Evolutionary conservation across 2,329 filamentous ascomycete genomes (phyloP).

Genomic region (Talaromyces sp.): DNA sequence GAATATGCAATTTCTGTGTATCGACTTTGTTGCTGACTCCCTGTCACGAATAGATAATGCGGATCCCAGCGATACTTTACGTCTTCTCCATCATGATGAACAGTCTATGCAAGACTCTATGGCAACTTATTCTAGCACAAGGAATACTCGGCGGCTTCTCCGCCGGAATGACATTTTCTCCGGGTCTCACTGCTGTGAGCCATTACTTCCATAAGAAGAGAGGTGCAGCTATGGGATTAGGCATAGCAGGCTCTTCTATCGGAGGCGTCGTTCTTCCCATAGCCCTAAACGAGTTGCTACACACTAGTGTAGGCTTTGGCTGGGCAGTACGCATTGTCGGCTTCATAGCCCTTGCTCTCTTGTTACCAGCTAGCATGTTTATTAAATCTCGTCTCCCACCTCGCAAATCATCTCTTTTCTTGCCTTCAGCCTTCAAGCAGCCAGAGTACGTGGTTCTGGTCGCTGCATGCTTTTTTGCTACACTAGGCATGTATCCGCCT

Average conservation of each 20-base stretch:
- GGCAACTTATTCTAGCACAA: slow-evolving; percentile 39
- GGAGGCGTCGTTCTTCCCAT: slow-evolving; percentile 9
- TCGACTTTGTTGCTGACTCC: background rate
- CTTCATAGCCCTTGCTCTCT: slow-evolving; percentile 39
- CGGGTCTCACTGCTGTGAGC: slow-evolving; percentile 23
- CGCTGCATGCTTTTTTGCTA: slow-evolving; percentile 23
- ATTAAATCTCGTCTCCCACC: slow-evolving; percentile 25
- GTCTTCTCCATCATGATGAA: slow-evolving; percentile 37
- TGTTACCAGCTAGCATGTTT: slow-evolving; percentile 36
- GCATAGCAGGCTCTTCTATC: slow-evolving; percentile 44
- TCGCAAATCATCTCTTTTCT: slow-evolving; percentile 30
- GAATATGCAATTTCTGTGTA: background rate
- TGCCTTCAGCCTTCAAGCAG: slow-evolving; percentile 24
- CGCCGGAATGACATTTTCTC: slow-evolving; percentile 21
- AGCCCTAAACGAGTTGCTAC: slow-evolving; percentile 21
- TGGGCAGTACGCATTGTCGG: slow-evolving; percentile 58
- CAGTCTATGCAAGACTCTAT: slow-evolving; percentile 35
- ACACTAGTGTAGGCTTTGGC: slow-evolving; percentile 56
- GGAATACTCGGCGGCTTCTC: slow-evolving; percentile 29
- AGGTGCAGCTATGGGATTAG: slow-evolving; percentile 53
- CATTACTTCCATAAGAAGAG: slow-evolving; percentile 56
- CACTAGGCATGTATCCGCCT: slow-evolving; percentile 28
- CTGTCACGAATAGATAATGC: background rate
- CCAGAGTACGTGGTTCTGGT: slow-evolving; percentile 22
- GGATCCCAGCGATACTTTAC: slow-evolving; percentile 21